Evolutionary conservation across 495 filamentous ascomycete genomes (phyloP), one percentile per base, ranked within the genome.

Genomic region (Annulohypoxylon maeteangense): DNA sequence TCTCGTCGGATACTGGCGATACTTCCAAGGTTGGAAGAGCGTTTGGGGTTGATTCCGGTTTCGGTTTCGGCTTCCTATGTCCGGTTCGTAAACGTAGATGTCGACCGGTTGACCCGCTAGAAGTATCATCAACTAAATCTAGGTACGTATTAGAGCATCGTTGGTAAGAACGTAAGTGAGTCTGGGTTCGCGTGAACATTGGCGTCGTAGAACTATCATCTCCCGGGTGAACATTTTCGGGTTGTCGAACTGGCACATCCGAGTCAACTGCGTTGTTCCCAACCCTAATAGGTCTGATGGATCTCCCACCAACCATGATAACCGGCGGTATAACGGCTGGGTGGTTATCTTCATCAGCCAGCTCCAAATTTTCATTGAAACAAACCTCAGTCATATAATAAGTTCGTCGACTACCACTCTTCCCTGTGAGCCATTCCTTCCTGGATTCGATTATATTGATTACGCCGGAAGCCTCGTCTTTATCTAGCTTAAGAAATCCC

Each of bases 391-490:
- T 87, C 4, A 80, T 88, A 76, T 94, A 94, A 76, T 90, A 92
- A 0, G 89, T 92, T 32, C 91, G 87, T 42, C 83, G 81, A 59
- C 89, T 87, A 32, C 83, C 87, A 68, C 88, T 90, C 54, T 81
- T 82, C 3, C 87, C 87, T 22, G 79, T 66, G 16, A 83, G 83
- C 89, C 90, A 94, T 77, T 95, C 92, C 32, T 88, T 88, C 7
- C 92, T 85, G 47, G 87, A 86, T 78, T 95, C 92, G 7, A 92
- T 74, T 47, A 93, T 91, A 47, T 86, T 82, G 14, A 91, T 79
- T 50, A 84, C 75, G 0, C 87, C 85, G 1, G 87, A 89, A 8
- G 75, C 70, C 68, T 94, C 90, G 62, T 93, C 89, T 48, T 80
- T 82, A 22, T 89, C 84, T 1, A 94, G 78, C 1, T 84, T 86